Evolutionary conservation across 805 yeast species (phyloP), one percentile per base, ranked within the genome.

Genomic region (Ogataea minuta): DNA sequence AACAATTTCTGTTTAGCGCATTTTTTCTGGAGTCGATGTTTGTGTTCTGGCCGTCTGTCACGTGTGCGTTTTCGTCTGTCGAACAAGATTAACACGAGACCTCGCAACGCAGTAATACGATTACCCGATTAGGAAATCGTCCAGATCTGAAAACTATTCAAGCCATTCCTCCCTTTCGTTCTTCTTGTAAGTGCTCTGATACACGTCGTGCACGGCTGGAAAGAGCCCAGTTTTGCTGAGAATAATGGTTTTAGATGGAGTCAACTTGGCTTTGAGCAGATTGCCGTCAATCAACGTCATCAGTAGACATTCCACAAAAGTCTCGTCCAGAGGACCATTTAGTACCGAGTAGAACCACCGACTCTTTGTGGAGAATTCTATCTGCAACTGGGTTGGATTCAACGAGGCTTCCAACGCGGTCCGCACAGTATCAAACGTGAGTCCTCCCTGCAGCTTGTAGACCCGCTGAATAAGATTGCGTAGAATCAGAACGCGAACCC

Each of bases 251-350:
- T 42, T 49, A 1, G 53, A 34, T 6, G 61, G 53, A 0, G 57
- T 54, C 3, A 76, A 51, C 42, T 77, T 78, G 0, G 80, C 84
- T 44, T 70, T 74, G 24, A 79, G 49, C 12, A 77, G 53, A 39
- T 72, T 75, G 41, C 74, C 75, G 44, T 76, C 81, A 28, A 76
- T 70, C n/a, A 79, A 49, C 2, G 75, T 59, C 10, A 74, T 62
- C 31, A 77, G 55, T 6, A 78, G 48, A 36, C 75, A 77, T 43
- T 78, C 83, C 9, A 71, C 66, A 26, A 71, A 60, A 10, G 51
- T 34, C 43, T 74, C 77, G 28, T 67, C 62, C 44, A 50, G n/a
- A 29, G 40, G 3, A 12, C 33, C 40, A 40, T 41, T 36, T 43
- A 41, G 13, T 16, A 24, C 29, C 37, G 25, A 14, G 34, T 59